Base-by-base conservation (phyloP, 495 filamentous ascomycete species). In the Rhizodiscina lignyota region DNA sequence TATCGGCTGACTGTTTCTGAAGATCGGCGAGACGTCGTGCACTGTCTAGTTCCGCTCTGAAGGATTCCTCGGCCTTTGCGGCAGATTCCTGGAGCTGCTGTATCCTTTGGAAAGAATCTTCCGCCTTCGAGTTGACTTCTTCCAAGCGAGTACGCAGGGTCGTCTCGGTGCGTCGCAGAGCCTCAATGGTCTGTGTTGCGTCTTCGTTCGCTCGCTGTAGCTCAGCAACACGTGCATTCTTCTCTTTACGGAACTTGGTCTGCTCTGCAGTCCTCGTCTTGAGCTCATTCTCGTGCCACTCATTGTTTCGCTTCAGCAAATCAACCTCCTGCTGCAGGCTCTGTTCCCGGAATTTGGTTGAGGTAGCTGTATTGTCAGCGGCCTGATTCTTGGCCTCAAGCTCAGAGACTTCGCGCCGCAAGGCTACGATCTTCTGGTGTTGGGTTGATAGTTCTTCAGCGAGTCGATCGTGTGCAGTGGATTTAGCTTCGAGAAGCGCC, bases 231-330 rank as follows among this genome's bases (percentile, higher is more conserved):
- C 80, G 75, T 0, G 81, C 70, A 44, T 75, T 74, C 64, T 94
- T 96, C 52, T 99, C 89, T 47, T 94, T 96, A 37, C 91, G 74
- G 62, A 79, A 91, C 43, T 86, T 94, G 39, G 83, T 67, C 30
- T 81, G 71, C 46, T 96, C 91, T 21, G 70, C 70, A 30, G 62
- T 72, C 54, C 92, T 92, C 0, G 82, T 85, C 59, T 91, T 86
- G 17, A 96, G 62, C 54, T 96, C 91, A 17, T 63, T 70, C 40
- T 91, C 83, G 31, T 84, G 74, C 79, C 83, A 96, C 39, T 96
- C 91, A 41, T 83, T 85, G 58, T 79, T 91, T 42, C 72, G 77
- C 50, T 83, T 83, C 11, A 84, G 70, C 17, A 83, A 61, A 18
- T 91, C 83, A 35, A 94, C 59, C 53, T 96, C 86, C 48, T 93